Evolutionary conservation across 176 grass and related monocot genomes (phyloP), one percentile per base, ranked within the genome.

Genomic region (Dendrocalamus sinicus): DNA sequence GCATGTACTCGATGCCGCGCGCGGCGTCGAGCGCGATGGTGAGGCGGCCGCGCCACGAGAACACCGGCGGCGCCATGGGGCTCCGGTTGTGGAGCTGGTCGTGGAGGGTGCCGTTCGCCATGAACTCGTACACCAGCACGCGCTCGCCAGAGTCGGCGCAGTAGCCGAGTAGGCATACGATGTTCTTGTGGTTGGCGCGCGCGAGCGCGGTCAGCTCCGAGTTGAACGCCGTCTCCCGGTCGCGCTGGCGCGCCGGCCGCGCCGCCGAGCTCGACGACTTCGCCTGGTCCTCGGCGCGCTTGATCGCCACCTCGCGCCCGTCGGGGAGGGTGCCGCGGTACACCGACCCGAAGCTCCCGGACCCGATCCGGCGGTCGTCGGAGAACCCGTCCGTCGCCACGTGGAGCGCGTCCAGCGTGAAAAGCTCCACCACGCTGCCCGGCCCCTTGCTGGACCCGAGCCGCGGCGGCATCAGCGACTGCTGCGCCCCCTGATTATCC

Each of bases 1-100:
- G 96, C 86, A 98, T 94, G 90, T 98, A 95, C 84, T 98, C 93
- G 85, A 98, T 89, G 41, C 96, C 96, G 9, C 93, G 80, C 12
- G 96, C 96, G 11, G 93, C 93, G 86, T 90, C 96, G 30, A 95
- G 91, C 16, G 96, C 93, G 43, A 98, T 75, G 46, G 72, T 80
- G 19, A 98, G 91, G 1, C 96, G 89, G 5, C 80, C 89, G 11
- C 89, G 75, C 93, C 89, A 90, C 15, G 83, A 84, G 16, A 75
- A 41, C 51, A 85, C 43, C n/a, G 74, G 83, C 52, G 72, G 58
- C n/a, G 90, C 84, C 77, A 88, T 68, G 8, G 87, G 87, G 46
- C 47, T 80, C 0, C 68, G 84, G 83, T 77, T 74, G 84, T 95
- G 96, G 52, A 98, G 93, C 86, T 98, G 90, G 84, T 98, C 96